A percentile compares a stretch with the other conserved stretches of the same genome.
phyloP scores from a whole-genome alignment of 768 basidiomycete genomes.

The Tricholoma matsutake region DNA sequence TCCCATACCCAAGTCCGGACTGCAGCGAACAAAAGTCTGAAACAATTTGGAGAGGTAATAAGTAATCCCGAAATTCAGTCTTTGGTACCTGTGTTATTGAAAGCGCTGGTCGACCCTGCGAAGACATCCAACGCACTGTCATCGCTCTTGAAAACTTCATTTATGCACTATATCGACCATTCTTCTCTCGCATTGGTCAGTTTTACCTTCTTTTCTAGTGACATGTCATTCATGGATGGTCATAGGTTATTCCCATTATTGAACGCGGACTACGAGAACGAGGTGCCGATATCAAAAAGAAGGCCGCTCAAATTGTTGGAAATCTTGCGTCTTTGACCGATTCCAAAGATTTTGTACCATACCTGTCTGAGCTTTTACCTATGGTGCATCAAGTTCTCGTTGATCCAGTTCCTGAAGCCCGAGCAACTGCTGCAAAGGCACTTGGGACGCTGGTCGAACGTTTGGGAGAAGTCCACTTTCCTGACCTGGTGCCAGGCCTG shows the following conservation, averaged over 20 bases:
- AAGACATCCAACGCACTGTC: conserved; percentile 85
- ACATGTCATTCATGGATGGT: neutral
- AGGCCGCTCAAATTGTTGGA: conserved; percentile 96
- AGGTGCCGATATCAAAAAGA: conserved; percentile 91
- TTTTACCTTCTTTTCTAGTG: conserved; percentile 6
- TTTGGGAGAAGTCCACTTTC: conserved; percentile 92
- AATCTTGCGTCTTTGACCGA: conserved; percentile 90
- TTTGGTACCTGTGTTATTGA: conserved; percentile 84
- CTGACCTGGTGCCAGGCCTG: conserved; percentile 88
- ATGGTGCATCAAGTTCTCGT: conserved; percentile 90
- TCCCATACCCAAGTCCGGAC: conserved; percentile 94
- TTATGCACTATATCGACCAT: conserved; percentile 97
- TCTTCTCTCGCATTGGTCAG: conserved; percentile 90
- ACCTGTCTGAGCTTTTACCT: conserved; percentile 84
- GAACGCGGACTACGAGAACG: conserved; percentile 91
- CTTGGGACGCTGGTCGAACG: conserved; percentile 96
- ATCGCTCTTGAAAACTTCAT: conserved; percentile 89
- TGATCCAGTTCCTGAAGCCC: conserved; percentile 96
- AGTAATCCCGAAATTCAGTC: conserved; percentile 96
- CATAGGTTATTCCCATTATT: conserved; percentile 88
- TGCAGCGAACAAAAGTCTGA: conserved; percentile 92
- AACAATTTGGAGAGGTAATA: conserved; percentile 98
- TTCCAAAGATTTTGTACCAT: conserved; percentile 91
- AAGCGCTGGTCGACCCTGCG: conserved; percentile 91
- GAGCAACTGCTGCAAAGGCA: conserved; percentile 95